Base-by-base conservation (phyloP, 2,329 filamentous ascomycete species). In the Botrytis paeoniae region DNA sequence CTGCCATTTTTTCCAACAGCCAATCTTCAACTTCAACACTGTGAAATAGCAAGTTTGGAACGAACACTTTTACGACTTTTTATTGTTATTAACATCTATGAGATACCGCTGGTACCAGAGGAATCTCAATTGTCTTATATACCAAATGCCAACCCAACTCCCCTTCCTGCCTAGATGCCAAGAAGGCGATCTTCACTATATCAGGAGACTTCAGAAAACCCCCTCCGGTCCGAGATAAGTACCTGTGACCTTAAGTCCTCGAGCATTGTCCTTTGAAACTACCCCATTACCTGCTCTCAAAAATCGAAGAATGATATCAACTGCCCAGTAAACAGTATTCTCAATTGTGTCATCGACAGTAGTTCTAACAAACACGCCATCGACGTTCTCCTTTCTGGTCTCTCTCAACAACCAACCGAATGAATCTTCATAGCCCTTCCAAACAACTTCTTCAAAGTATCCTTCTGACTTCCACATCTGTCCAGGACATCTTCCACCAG, bases 391-490 rank as follows among this genome's bases (percentile, higher is more conserved):
- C 6, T 59, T 37, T 22, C 66, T 65, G 25, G 35, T 32, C 37
- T 63, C 57, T 35, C n/a, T 70, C 7, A 76, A 63, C 39, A 78
- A 59, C 77, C 77, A 78, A 9, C 48, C 54, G 72, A 73, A 64
- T 25, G 74, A 61, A 43, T 74, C 61, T n/a, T 57, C 43, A 64
- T 75, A 75, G n/a, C 68, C 68, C 18, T 59, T 63, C 77, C 78
- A 78, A 61, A 75, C 77, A 62, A 80, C 77, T 22, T 76, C 72
- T 14, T 80, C 76, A 61, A 79, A 81, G 63, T 80, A 80, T 20
- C 76, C 79, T 54, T 77, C 74, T 2, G 72, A 76, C 75, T 80
- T 80, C 79, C 77, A 79, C 73, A 77, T 72, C 68, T 80, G 73
- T 1, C 79, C 79, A 4, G 75, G 75, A 32, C 54, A 5, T 35